Conservation (phyloP, 2,329 filamentous ascomycete species). For the Alternaria triticimaculans region DNA sequence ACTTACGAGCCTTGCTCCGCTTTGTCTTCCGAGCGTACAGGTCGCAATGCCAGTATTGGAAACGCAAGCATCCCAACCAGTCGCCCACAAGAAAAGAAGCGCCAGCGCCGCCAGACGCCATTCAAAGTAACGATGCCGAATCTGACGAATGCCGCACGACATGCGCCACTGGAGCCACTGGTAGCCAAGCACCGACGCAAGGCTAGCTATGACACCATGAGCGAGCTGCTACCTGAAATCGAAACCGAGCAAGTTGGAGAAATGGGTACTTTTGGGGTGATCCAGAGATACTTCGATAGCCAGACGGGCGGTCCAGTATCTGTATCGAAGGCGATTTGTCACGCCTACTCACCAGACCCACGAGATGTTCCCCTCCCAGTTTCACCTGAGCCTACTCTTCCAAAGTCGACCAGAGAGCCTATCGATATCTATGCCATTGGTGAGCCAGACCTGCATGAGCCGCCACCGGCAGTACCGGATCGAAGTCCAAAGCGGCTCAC, state of each 20-base stretch:
- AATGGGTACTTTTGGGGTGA: slow-evolving; percentile 35
- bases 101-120: slow-evolving; percentile 36
- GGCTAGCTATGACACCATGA: slow-evolving; percentile 25
- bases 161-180: slow-evolving; percentile 38
- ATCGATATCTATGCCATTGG: slow-evolving; percentile 22
- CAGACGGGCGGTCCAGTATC: slow-evolving; percentile 24
- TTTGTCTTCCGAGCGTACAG: slow-evolving; percentile 6
- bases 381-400: slow-evolving; percentile 13
- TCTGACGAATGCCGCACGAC: slow-evolving; percentile 12
- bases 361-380: slow-evolving; percentile 17
- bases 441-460: slow-evolving; percentile 20
- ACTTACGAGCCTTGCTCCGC: slow-evolving; percentile 17
- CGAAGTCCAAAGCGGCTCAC: slow-evolving; percentile 34
- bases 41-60: slow-evolving; percentile 15
- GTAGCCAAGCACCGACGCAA: slow-evolving; percentile 35
- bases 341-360: slow-evolving; percentile 19
- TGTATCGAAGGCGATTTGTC: slow-evolving; percentile 11
- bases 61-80: slow-evolving; percentile 13
- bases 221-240: slow-evolving; percentile 28
- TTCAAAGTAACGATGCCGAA: slow-evolving; percentile 22
- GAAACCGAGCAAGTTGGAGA: slow-evolving; percentile 31
- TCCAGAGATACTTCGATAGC: slow-evolving; percentile 41
- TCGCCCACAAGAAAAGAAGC: slow-evolving; percentile 25
- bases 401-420: slow-evolving; percentile 11
- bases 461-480: slow-evolving; percentile 29